Conservation (phyloP, 108 stramenopile genomes). For the Cylindrotheca fusiformis region DNA sequence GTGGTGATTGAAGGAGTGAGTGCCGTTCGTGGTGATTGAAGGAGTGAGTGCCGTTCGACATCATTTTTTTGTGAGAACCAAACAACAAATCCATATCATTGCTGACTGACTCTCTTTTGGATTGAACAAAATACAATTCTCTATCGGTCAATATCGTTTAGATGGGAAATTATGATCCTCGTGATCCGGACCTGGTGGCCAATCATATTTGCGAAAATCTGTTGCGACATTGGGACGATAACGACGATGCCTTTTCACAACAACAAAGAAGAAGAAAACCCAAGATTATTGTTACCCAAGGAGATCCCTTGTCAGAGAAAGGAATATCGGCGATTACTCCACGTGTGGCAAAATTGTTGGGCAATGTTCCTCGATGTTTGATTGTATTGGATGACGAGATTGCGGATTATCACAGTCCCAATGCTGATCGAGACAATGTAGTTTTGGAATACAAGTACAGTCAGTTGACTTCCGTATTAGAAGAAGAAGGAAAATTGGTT, state of each 20-base stretch:
- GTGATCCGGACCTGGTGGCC: conserved; percentile 8
- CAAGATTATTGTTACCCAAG: conserved; percentile 4
- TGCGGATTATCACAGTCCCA: conserved; percentile 6
- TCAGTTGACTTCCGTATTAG: background rate
- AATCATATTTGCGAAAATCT: conserved; percentile 1
- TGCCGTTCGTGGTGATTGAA: too few species aligned
- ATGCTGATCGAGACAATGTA: conserved; percentile 20
- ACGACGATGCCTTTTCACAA: background rate
- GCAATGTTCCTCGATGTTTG: background rate
- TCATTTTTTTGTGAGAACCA: too few species aligned
- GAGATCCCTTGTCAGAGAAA: conserved; percentile 5
- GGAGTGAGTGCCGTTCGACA: too few species aligned
- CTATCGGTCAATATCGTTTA: too few species aligned
- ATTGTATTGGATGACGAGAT: conserved; percentile 3
- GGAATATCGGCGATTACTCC: conserved; percentile 22
- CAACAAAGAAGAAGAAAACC: background rate
- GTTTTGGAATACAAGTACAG: conserved; percentile 8
- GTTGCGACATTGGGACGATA: background rate
- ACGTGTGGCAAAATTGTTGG: background rate
- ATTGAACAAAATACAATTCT: too few species aligned
- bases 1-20: conserved; percentile 14
- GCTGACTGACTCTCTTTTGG: too few species aligned
- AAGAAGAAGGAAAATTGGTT: background rate
- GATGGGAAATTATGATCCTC: conserved; percentile 20
- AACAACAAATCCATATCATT: too few species aligned